These are phyloP conservation scores for Lagenidium giganteum DNA, from an alignment of 352 stramenopile species.

Conservation along the genomic window DNA sequence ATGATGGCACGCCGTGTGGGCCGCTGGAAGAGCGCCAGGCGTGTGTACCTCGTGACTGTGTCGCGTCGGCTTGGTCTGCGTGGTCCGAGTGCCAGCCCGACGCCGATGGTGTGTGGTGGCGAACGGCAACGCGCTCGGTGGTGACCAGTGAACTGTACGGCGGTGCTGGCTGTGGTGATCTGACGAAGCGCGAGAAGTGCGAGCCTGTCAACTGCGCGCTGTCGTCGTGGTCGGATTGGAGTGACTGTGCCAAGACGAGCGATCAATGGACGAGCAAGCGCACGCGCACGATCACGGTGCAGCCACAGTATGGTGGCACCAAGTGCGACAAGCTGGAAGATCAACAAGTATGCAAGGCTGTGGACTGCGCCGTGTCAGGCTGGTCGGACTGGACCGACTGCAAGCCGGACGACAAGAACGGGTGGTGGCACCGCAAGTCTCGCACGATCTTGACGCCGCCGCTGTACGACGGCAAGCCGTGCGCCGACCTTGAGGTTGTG, in stretches of 20 bases:
- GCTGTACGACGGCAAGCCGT: constrained; percentile 1
- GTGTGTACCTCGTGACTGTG: constrained; percentile 27
- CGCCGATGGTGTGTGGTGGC: constrained; percentile 1
- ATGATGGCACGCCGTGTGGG: constrained; percentile 30
- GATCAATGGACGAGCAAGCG: too few species aligned
- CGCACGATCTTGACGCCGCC: constrained; percentile 28
- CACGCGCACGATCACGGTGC: constrained; percentile 9
- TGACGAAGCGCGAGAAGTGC: constrained; percentile 37
- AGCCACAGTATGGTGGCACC: constrained; percentile 31
- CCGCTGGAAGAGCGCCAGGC: constrained; percentile 34
- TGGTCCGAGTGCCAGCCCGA: constrained; percentile 33
- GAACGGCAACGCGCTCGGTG: constrained; percentile 27
- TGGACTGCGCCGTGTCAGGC: constrained; percentile 34
- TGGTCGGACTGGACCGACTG: constrained; percentile 35
- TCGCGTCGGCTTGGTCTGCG: constrained; percentile 43
- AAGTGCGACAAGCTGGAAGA: constrained; percentile 39
- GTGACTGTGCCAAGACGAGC: too few species aligned
- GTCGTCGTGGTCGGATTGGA: constrained; percentile 7
- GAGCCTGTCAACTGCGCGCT: constrained; percentile 37
- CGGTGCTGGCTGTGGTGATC: constrained; percentile 23
- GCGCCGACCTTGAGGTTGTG: neutral
- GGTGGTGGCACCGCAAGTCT: constrained; percentile 13
- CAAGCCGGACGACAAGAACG: constrained; percentile 22
- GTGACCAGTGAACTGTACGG: constrained; percentile 27
- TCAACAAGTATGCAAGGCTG: constrained; percentile 26